Base-by-base conservation (phyloP, 2,329 filamentous ascomycete genomes). In the Pseudofabraea citricarpa region DNA sequence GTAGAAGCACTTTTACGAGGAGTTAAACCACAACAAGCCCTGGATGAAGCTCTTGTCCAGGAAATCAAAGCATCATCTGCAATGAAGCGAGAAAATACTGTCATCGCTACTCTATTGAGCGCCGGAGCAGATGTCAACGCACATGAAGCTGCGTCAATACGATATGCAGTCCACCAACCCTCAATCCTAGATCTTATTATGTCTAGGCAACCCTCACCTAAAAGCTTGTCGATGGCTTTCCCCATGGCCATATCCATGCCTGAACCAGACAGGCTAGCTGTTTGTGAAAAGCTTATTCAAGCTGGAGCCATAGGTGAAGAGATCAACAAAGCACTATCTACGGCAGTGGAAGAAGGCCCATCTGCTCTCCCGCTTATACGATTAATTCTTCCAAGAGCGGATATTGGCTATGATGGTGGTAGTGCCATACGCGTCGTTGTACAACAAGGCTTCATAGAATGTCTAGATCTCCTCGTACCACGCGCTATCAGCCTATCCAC, bases 121-220 rank as follows among this genome's bases (percentile, higher is more conserved):
- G 64, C 69, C 1, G 74, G 75, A 1, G 77, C 77, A 2, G 71
- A 79, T 36, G 63, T 77, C n/a, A 79, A 81, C 48, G 64, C 67
- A 1, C 66, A 70, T 44, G 71, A 76, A 20, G 75, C 69, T 0
- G 68, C 71, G 2, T 69, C 76, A 0, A 57, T 82, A 1, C 72
- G 73, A 41, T 64, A 65, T 41, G 74, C 75, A 4, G 68, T 81
- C 1, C 67, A 69, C 12, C 65, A 72, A 35, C 57, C 63, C 0
- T 63, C 64, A 4, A 57, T 80, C 6, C 67, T 71, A 8, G 73
- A 78, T 32, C 56, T 76, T 18, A 55, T 82, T 3, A 67, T 81
- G 36, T 56, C 59, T 24, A 61, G 50, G 39, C 57, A 46, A 21
- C 73, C 70, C 2, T 70, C 45, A 5, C 60, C 70, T 0, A 69